A percentile compares a stretch with the other conserved stretches of the same genome.
These are phyloP conservation scores for Leccinum disarticulatum DNA, from an alignment of 768 basidiomycete species.

Conservation along the genomic window DNA sequence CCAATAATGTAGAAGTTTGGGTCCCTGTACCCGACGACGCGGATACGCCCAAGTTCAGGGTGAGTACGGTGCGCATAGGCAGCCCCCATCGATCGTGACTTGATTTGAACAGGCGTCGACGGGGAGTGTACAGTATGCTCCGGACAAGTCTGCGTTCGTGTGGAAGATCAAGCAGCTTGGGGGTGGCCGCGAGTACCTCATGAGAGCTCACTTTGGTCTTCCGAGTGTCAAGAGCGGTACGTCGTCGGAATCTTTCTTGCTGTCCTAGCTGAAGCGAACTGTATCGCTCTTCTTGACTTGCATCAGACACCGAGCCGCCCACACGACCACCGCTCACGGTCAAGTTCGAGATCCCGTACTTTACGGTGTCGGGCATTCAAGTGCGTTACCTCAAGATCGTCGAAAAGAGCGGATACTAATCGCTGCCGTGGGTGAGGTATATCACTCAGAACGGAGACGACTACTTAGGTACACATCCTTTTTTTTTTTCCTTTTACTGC, in stretches of 20 bases:
- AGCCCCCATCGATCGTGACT: neutral
- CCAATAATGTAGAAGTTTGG: slow-evolving; percentile 98
- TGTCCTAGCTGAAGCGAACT: neutral
- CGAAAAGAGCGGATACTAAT: slow-evolving; percentile 97
- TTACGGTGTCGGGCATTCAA: slow-evolving; percentile 96
- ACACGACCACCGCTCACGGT: slow-evolving; percentile 95
- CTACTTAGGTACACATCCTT: slow-evolving; percentile 57
- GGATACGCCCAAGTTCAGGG: slow-evolving; percentile 95
- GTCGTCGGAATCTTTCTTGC: slow-evolving; percentile 27
- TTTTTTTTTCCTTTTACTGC: neutral
- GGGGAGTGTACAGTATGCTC: slow-evolving; percentile 94
- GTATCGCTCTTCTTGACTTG: neutral
- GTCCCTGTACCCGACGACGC: slow-evolving; percentile 99
- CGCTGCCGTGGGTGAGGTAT: slow-evolving; percentile 93
- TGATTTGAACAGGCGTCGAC: slow-evolving; percentile 70
- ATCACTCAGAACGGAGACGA: slow-evolving; percentile 92
- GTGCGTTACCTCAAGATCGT: slow-evolving; percentile 98
- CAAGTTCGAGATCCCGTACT: slow-evolving; percentile 98
- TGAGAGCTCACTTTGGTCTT: slow-evolving; percentile 97
- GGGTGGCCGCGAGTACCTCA: slow-evolving; percentile 93
- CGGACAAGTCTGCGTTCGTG: slow-evolving; percentile 96
- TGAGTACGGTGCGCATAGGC: slow-evolving; percentile 28
- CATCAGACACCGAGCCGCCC: slow-evolving; percentile 55
- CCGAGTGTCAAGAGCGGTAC: slow-evolving; percentile 89
- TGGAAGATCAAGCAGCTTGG: slow-evolving; percentile 99